Conservation (phyloP, 306 rosid species). For the Vigna unguiculata region DNA sequence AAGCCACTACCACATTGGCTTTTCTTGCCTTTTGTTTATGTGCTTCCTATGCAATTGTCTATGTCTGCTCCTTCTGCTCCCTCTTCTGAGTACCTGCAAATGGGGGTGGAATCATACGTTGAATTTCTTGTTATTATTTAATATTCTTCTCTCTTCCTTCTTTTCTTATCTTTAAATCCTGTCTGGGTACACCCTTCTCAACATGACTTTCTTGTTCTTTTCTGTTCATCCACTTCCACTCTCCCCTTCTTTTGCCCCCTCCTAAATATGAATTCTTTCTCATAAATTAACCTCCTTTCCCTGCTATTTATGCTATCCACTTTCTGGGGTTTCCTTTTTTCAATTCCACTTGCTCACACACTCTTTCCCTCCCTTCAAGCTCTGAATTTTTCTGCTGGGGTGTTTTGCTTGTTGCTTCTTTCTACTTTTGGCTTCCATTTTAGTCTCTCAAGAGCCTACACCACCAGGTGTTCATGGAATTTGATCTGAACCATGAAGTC, state of each 20-base stretch:
- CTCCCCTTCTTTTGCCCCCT: constrained; percentile 50
- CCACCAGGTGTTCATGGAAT: constrained; percentile 77
- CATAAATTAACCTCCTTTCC: constrained; percentile 66
- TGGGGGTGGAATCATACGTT: constrained; percentile 86
- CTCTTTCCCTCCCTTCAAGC: constrained; percentile 28
- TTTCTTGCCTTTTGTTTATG: constrained; percentile 83
- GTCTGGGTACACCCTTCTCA: constrained; percentile 47
- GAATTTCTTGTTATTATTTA: constrained; percentile 88
- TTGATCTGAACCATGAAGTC: constrained; percentile 93
- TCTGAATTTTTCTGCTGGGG: constrained; percentile 34
- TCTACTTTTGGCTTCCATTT: constrained; percentile 44
- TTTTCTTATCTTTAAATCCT: constrained; percentile 40
- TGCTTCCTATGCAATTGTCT: constrained; percentile 90
- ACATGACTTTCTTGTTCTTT: constrained; percentile 54
- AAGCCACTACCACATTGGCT: constrained; percentile 77
- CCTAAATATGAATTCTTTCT: constrained; percentile 54
- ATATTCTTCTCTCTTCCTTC: constrained; percentile 38
- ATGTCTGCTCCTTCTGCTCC: constrained; percentile 89
- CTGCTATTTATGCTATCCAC: constrained; percentile 45
- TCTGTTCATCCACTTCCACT: constrained; percentile 58
- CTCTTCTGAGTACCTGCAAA: constrained; percentile 84
- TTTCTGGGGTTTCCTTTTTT: constrained; percentile 52
- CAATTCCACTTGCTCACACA: constrained; percentile 47
- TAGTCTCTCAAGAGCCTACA: constrained; percentile 46
- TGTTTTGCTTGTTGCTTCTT: constrained; percentile 15